A percentile compares a stretch with the other conserved stretches of the same genome.
These are phyloP conservation scores for Coprinopsis strossmayeri DNA, from an alignment of 768 basidiomycete species.

Conservation along the genomic window DNA sequence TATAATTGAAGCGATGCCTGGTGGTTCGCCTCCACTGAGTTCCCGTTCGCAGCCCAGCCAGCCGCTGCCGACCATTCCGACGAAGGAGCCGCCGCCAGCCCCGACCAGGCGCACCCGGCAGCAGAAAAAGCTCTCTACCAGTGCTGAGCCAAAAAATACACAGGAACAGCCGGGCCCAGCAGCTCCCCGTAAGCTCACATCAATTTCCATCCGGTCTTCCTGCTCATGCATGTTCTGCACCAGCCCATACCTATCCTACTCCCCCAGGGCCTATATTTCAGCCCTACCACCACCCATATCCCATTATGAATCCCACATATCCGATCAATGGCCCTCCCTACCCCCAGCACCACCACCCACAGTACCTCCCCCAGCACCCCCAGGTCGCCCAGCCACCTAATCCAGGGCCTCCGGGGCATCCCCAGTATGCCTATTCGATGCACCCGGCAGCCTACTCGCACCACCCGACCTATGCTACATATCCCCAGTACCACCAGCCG, in stretches of 20 bases:
- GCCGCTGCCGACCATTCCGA: constrained; percentile 39
- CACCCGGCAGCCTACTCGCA: constrained; percentile 41
- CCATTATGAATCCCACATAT: constrained; percentile 69
- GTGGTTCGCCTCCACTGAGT: too few relatives aligned
- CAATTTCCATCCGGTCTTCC: neutral
- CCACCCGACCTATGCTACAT: constrained; percentile 58
- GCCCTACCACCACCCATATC: constrained; percentile 48
- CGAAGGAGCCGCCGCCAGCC: constrained; percentile 37
- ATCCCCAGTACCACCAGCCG: constrained; percentile 60
- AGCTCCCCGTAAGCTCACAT: neutral
- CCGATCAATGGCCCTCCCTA: constrained; percentile 51
- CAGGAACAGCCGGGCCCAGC: constrained; percentile 10
- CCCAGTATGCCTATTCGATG: constrained; percentile 52
- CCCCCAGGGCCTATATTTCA: constrained; percentile 38
- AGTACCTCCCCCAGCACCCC: constrained; percentile 27
- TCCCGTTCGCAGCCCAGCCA: constrained; percentile 40
- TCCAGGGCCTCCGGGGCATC: constrained; percentile 28
- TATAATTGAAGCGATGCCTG: too few relatives aligned
- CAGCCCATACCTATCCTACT: constrained; percentile 24
- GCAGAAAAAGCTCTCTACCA: constrained; percentile 30
- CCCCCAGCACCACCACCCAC: constrained; percentile 28
- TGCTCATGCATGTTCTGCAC: constrained; percentile 11
- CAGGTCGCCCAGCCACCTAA: constrained; percentile 16
- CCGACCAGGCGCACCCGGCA: constrained; percentile 42
- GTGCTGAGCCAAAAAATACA: too few relatives aligned